Base-by-base conservation (phyloP, 306 rosid species). In the Dalbergia cochinchinensis region DNA sequence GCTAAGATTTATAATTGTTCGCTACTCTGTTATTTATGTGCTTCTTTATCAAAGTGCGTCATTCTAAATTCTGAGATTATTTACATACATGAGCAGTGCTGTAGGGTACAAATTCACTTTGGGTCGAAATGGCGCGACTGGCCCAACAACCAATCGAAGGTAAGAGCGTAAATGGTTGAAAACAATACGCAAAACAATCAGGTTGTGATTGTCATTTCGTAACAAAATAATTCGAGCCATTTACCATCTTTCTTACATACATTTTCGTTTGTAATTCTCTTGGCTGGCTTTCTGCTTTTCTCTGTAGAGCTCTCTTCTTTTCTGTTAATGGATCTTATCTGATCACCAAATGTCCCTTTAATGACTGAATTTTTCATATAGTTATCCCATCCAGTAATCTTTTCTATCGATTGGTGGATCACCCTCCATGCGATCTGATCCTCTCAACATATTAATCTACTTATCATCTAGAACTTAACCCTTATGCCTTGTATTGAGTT, bases 401-500 rank as follows among this genome's bases (percentile, higher is more conserved):
- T 67, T 78, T 68, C 31, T 53, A 59, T 18, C 6, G 31, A 16
- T 34, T 33, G 63, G 16, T 47, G 19, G 83, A 34, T 59, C 5
- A 13, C 37, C 41, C 41, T 60, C 57, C 54, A 19, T 59, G 33
- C 31, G 31, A 26, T 26, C 31, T 71, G 20, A 14, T 71, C 62
- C 39, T 67, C 34, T 78, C 33, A 31, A 67, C 45, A 18, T 45
- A 67, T 58, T 60, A 73, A 26, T 74, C 73, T 42, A n/a, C 50
- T 73, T 59, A 58, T 22, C 42, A 13, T 63, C 70, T 59, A 58
- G 39, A 31, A 74, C 19, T 61, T 45, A 74, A 37, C 71, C 20
- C 11, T 76, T 64, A 7, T 47, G 37, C 66, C 35, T 33, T 16
- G 63, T 34, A 34, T 50, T 33, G 50, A 50, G 31, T 16, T 63